Percentiles rank a stretch among this genome's conserved stretches.
phyloP scores from a whole-genome alignment of 139 green algal species.

The Spirogloea muscicola region DNA sequence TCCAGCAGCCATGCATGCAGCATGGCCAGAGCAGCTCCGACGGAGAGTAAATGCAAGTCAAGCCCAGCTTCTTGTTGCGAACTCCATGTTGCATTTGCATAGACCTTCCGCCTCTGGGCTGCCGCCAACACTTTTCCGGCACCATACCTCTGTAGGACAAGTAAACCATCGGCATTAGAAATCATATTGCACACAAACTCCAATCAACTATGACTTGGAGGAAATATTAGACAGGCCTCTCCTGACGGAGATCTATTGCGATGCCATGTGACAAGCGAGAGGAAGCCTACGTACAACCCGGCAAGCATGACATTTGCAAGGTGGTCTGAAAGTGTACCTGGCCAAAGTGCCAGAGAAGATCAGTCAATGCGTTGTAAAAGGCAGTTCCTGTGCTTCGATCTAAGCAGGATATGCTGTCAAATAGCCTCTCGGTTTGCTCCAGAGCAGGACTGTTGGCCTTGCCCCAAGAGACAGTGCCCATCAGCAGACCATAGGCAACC shows the following conservation, averaged over 20 bases:
- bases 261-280: background rate
- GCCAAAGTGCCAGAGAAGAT: constrained; percentile 42
- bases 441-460: background rate
- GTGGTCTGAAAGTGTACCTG: constrained; percentile 13
- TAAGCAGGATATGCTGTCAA: background rate
- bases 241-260: no score
- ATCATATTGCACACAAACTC: no score
- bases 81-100: background rate
- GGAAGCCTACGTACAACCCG: background rate
- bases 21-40: constrained; percentile 36
- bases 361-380: constrained; percentile 39
- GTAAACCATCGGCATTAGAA: no score
- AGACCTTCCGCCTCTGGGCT: background rate
- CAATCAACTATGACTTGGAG: no score
- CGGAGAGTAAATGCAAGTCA: constrained; percentile 41
- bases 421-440: constrained; percentile 1
- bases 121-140: constrained; percentile 13
- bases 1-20: constrained; percentile 37
- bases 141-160: no score
- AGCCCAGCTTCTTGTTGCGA: background rate
- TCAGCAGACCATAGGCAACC: constrained; percentile 15
- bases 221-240: no score
- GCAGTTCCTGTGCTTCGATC: constrained; percentile 9
- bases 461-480: background rate
- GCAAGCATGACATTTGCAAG: constrained; percentile 3